These are phyloP conservation scores for Chaetomiaceae sp. DNA, from an alignment of 2,329 filamentous ascomycete species.

Conservation along the genomic window DNA sequence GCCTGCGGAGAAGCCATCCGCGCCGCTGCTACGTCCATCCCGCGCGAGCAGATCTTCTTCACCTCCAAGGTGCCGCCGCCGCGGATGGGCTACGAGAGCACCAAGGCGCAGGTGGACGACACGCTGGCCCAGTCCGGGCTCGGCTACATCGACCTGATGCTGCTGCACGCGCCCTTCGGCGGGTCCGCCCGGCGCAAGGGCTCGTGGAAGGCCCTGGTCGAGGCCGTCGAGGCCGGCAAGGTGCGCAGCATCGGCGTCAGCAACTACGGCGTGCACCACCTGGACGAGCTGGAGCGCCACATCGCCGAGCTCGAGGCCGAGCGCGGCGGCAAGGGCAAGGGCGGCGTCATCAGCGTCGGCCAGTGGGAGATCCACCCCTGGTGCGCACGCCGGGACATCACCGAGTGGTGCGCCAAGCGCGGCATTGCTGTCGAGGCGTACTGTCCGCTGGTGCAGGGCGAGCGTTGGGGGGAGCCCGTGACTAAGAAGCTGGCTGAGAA, in stretches of 20 bases:
- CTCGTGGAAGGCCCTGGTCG: constrained; percentile 58
- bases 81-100: constrained; percentile 51
- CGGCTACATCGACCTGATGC: constrained; percentile 61
- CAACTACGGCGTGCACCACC: constrained; percentile 59
- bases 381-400: constrained; percentile 73
- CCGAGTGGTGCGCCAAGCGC: constrained; percentile 64
- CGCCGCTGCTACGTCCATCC: constrained; percentile 26
- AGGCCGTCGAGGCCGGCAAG: constrained; percentile 55
- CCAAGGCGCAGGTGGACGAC: constrained; percentile 56
- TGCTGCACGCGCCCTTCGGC: constrained; percentile 57
- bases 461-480: constrained; percentile 63
- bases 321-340: constrained; percentile 56
- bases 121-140: constrained; percentile 58
- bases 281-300: constrained; percentile 53
- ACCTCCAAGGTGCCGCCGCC: constrained; percentile 49
- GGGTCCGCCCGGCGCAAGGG: constrained; percentile 50
- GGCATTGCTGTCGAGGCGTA: constrained; percentile 59
- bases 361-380: constrained; percentile 91
- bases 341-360: constrained; percentile 71
- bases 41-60: constrained; percentile 47
- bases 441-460: constrained; percentile 56
- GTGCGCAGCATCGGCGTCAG: constrained; percentile 57
- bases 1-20: constrained; percentile 41
- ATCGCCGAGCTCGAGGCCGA: constrained; percentile 56
- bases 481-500: constrained; percentile 62